Conservation (phyloP, 2,329 filamentous ascomycete genomes). For the Triangularia setosa region DNA sequence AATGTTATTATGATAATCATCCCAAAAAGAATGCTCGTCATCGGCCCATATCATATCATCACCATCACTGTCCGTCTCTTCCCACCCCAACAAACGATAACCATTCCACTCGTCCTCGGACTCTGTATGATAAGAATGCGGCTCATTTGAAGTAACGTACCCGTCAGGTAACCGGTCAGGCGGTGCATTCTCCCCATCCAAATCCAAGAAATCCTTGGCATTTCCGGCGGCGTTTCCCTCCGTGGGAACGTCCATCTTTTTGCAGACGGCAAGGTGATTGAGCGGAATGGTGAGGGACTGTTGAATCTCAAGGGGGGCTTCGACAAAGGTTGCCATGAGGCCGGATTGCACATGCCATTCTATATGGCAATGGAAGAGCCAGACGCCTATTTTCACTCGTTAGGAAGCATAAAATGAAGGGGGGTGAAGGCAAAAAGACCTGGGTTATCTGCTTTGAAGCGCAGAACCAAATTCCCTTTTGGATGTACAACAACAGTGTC, state of each 20-base stretch:
- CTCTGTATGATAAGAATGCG: conserved; percentile 24
- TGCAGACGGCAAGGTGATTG: conserved; percentile 56
- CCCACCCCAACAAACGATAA: not conserved
- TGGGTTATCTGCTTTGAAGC: conserved; percentile 65
- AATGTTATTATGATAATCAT: not conserved
- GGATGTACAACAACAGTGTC: conserved; percentile 66
- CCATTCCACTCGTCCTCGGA: not conserved
- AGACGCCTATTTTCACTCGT: conserved; percentile 37
- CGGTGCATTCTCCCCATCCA: conserved; percentile 27
- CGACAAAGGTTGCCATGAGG: conserved; percentile 61
- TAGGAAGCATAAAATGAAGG: conserved; percentile 14
- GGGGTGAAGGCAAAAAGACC: conserved; percentile 37
- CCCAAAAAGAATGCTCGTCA: not conserved
- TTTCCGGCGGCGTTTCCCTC: conserved; percentile 31
- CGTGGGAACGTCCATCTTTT: conserved; percentile 24
- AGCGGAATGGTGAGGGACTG: conserved; percentile 54
- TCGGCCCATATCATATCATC: not conserved
- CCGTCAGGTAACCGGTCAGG: conserved; percentile 56
- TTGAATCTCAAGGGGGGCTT: conserved; percentile 61
- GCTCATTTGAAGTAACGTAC: conserved; percentile 29
- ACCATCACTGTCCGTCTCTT: not conserved
- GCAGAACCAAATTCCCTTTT: conserved; percentile 63
- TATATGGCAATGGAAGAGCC: conserved; percentile 77
- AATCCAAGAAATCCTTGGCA: conserved; percentile 23
- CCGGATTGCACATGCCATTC: conserved; percentile 71